A percentile compares a stretch with the other conserved stretches of the same genome.
Conservation (phyloP, 1,284 basidiomycete species). For the Cystobasidium sp. region DNA sequence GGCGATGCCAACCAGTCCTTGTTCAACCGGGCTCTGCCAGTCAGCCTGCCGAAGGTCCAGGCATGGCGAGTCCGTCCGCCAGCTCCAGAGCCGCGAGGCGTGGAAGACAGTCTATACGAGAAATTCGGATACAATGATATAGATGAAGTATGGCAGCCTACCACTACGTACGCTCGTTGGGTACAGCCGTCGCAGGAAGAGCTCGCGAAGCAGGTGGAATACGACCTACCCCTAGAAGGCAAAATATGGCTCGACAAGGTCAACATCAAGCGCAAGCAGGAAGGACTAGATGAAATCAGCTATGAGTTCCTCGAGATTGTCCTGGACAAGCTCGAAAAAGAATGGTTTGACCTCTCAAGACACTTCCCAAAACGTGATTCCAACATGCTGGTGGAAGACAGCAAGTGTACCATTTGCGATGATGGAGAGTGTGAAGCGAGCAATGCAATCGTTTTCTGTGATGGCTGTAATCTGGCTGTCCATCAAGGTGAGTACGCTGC, state of each 20-base stretch:
- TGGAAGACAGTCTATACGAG: conserved; percentile 31
- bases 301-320: conserved; percentile 94
- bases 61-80: conserved; percentile 8
- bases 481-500: conserved; percentile 76
- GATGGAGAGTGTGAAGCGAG: conserved; percentile 98
- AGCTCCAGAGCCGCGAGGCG: conserved; percentile 22
- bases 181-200: conserved; percentile 84
- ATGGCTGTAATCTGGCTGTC: conserved; percentile 97
- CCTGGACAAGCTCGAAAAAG: conserved; percentile 97
- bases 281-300: conserved; percentile 72
- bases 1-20: conserved; percentile 17
- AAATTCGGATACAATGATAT: conserved; percentile 43
- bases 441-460: conserved; percentile 99
- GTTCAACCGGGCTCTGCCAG: conserved; percentile 20
- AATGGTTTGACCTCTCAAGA: conserved; percentile 96
- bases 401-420: conserved; percentile 94
- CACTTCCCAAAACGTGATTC: conserved; percentile 82
- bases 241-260: conserved; percentile 91
- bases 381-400: conserved; percentile 85
- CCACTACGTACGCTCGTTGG: conserved; percentile 44
- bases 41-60: conserved; percentile 36
- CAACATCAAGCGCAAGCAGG: conserved; percentile 80
- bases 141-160: conserved; percentile 28
- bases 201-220: conserved; percentile 90
- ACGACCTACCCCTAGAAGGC: conserved; percentile 99